Base-by-base conservation (phyloP, 2,329 filamentous ascomycete species). In the Xylariales sp. region DNA sequence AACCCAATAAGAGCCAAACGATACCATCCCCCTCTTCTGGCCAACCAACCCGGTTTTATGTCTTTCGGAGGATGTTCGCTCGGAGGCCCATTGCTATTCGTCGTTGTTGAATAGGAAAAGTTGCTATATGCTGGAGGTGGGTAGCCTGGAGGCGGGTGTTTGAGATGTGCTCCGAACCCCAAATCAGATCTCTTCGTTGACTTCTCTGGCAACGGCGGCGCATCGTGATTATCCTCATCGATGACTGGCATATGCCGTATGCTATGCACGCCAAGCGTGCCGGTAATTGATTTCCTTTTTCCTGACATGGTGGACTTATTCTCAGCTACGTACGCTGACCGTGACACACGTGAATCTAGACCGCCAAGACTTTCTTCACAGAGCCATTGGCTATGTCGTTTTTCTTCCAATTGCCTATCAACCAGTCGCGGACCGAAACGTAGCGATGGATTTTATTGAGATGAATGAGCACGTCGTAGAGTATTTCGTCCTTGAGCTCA, bases 21-120 rank as follows among this genome's bases (percentile, higher is more conserved):
- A n/a, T 56, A 63, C 54, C 64, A 64, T 1, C 61, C 53, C 4
- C 59, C 54, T 18, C 57, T 47, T 22, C 48, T 45, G 1, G 49
- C 42, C 50, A 42, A 51, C 55, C 51, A 8, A 33, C 36, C 9
- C 31, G 46, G 19, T 27, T 15, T 31, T 41, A 31, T 40, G 25
- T 47, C 35, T 16, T 25, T 28, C n/a, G 21, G n/a, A n/a, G n/a
- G n/a, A n/a, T n/a, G n/a, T n/a, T n/a, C n/a, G n/a, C n/a, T n/a
- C n/a, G n/a, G n/a, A n/a, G n/a, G n/a, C n/a, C n/a, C n/a, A n/a
- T n/a, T n/a, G n/a, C n/a, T n/a, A n/a, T n/a, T n/a, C n/a, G n/a
- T n/a, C n/a, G n/a, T n/a, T n/a, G n/a, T n/a, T n/a, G n/a, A n/a
- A n/a, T n/a, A n/a, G n/a, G n/a, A n/a, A n/a, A n/a, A n/a, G n/a